Base-by-base conservation (phyloP, 73 alveolate species). In the Paramecium primaurelia region DNA sequence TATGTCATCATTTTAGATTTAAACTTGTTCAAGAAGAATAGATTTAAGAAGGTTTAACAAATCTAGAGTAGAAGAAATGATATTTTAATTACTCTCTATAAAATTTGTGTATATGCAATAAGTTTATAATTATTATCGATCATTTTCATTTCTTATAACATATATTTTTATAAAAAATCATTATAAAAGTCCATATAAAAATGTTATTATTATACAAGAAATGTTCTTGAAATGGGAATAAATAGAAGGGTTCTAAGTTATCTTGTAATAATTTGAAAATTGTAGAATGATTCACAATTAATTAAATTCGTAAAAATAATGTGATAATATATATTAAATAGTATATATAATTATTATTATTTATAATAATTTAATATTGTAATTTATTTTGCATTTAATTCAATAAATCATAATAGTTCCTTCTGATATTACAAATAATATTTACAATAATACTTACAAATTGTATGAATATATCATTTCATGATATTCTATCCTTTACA, bases 121-220 rank as follows among this genome's bases (percentile, higher is more conserved):
- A 54, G 14, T 16, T 18, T 64, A 34, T 34, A 28, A 25, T 22
- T 22, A 22, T 22, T 22, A 22, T 22, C 25, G 25, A 22, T 22
- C 25, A 22, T 22, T 22, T 22, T 22, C 25, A 22, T 22, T 22
- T 22, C 25, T 22, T 22, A 22, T 22, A 26, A 64, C 28, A 34
- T 64, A 64, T 64, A 64, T 64, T 64, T 64, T 64, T 64, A 64
- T 64, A 64, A 64, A 64, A 64, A 64, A 64, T 64, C 84, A 64
- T 64, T 64, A 64, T 64, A 64, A 64, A 64, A 64, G 84, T 64
- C 84, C 42, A 64, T 25, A 6, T 5, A 64, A 8, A 34, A 25
- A 12, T 5, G 84, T 4, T 11, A 6, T 12, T 28, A 11, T 7
- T 3, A 54, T 16, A 25, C 3, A 4, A 6, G 1, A 64, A 9